phyloP scores from a whole-genome alignment of 805 yeast species.

The Wickerhamomyces chaumierensis region DNA sequence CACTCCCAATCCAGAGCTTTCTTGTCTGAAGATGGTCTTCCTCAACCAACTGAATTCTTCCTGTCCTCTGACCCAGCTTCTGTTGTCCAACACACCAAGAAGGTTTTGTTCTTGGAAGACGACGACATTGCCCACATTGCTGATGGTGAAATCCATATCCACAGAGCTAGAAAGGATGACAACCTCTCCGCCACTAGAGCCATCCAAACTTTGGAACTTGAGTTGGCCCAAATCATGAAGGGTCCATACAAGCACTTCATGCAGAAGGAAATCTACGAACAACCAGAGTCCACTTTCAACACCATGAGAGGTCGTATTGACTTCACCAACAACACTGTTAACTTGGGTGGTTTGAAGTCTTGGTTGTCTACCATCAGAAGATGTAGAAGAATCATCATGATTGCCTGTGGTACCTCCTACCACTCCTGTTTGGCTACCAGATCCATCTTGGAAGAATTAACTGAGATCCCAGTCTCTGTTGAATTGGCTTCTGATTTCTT shows the following conservation, averaged over 20 bases:
- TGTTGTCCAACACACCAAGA: constrained; percentile 92
- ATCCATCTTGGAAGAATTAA: constrained; percentile 90
- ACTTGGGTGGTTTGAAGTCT: constrained; percentile 81
- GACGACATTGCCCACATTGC: constrained; percentile 97
- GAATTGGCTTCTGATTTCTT: constrained; percentile 92
- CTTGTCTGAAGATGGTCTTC: constrained; percentile 84
- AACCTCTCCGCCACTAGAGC: constrained; percentile 91
- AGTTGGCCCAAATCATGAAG: constrained; percentile 95
- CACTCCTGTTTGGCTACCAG: constrained; percentile 97
- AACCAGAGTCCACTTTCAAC: constrained; percentile 95
- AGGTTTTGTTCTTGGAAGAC: constrained; percentile 91
- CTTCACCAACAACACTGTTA: constrained; percentile 66
- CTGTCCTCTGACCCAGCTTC: constrained; percentile 96
- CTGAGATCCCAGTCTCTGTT: constrained; percentile 87
- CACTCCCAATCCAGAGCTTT: constrained; percentile 95
- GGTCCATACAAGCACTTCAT: constrained; percentile 93
- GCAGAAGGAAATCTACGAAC: constrained; percentile 98
- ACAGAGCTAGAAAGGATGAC: constrained; percentile 82
- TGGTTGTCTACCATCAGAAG: constrained; percentile 84
- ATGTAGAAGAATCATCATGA: constrained; percentile 92
- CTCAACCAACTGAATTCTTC: constrained; percentile 92
- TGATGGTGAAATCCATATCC: constrained; percentile 97
- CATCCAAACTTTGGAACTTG: constrained; percentile 93
- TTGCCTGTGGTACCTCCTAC: constrained; percentile 98
- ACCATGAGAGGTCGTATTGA: constrained; percentile 99